phyloP scores from a whole-genome alignment of 129 eudicot species.

The Flaveria robusta region DNA sequence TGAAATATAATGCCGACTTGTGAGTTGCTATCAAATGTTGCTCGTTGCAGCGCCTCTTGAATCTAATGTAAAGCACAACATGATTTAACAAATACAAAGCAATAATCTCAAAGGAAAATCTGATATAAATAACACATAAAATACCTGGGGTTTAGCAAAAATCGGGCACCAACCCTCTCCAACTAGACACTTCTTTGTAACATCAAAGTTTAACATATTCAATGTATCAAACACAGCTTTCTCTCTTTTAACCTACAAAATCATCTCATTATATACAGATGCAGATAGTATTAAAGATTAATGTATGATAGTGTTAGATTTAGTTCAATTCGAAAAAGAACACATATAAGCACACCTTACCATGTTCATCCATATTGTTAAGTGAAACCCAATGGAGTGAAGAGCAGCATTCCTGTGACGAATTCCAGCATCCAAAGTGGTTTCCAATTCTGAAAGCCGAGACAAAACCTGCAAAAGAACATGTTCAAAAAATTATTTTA shows the following conservation, averaged over 20 bases:
- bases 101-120: background rate
- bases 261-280: constrained; percentile 21
- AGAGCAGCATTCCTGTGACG: constrained; percentile 86
- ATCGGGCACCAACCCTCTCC: constrained; percentile 99
- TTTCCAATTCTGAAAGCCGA: constrained; percentile 87
- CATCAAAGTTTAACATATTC: constrained; percentile 96
- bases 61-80: constrained; percentile 46
- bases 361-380: constrained; percentile 82
- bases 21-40: constrained; percentile 92
- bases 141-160: constrained; percentile 89
- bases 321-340: background rate
- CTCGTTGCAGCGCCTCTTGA: constrained; percentile 95
- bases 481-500: constrained; percentile 19
- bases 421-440: constrained; percentile 92
- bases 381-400: constrained; percentile 68
- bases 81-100: constrained; percentile 12
- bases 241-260: constrained; percentile 90
- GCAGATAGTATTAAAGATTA: constrained; percentile 23
- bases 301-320: constrained; percentile 12
- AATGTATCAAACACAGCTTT: constrained; percentile 95
- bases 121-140: background rate
- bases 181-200: constrained; percentile 96
- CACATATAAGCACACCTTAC: constrained; percentile 46
- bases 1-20: constrained; percentile 97
- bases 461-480: constrained; percentile 65